phyloP scores from a whole-genome alignment of 495 filamentous ascomycete genomes.

The Penicillium cinerascens region DNA sequence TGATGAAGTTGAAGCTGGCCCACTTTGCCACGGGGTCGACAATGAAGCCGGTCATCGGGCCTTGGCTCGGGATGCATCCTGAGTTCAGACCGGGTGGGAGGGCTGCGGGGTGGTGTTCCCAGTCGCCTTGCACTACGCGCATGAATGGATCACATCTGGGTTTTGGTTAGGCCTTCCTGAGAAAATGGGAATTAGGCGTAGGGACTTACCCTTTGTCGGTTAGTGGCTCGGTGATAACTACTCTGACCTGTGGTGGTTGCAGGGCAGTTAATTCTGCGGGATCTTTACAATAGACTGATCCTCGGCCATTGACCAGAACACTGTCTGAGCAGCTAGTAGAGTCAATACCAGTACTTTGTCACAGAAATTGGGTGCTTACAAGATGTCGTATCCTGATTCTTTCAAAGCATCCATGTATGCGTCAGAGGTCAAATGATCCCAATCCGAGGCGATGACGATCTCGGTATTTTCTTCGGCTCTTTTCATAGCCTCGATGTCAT shows the following conservation, averaged over 20 bases:
- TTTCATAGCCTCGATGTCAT: slow-evolving; percentile 35
- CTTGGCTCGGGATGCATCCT: slow-evolving; percentile 37
- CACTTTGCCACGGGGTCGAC: slow-evolving; percentile 36
- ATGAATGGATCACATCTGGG: slow-evolving; percentile 25
- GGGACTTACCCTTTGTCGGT: neutral
- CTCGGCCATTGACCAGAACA: slow-evolving; percentile 53
- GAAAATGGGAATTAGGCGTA: neutral
- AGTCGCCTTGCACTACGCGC: slow-evolving; percentile 15
- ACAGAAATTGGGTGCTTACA: slow-evolving; percentile 14
- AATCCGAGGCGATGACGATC: slow-evolving; percentile 47
- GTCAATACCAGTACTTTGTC: neutral
- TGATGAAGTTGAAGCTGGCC: slow-evolving; percentile 49
- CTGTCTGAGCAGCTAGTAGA: slow-evolving; percentile 38
- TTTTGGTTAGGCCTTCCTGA: neutral
- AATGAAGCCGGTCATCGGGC: slow-evolving; percentile 25
- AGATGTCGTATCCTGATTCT: slow-evolving; percentile 36
- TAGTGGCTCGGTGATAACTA: neutral
- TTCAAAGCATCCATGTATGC: slow-evolving; percentile 34
- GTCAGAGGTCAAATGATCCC: slow-evolving; percentile 47
- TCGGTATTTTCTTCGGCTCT: slow-evolving; percentile 34
- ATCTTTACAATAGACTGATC: slow-evolving; percentile 43
- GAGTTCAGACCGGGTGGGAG: slow-evolving; percentile 32
- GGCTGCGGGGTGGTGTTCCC: slow-evolving; percentile 4
- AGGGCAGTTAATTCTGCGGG: slow-evolving; percentile 28
- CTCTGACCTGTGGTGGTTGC: slow-evolving; percentile 4